Evolutionary conservation across 352 stramenopile species (phyloP).

Genomic region (Saprolegnia diclina): DNA sequence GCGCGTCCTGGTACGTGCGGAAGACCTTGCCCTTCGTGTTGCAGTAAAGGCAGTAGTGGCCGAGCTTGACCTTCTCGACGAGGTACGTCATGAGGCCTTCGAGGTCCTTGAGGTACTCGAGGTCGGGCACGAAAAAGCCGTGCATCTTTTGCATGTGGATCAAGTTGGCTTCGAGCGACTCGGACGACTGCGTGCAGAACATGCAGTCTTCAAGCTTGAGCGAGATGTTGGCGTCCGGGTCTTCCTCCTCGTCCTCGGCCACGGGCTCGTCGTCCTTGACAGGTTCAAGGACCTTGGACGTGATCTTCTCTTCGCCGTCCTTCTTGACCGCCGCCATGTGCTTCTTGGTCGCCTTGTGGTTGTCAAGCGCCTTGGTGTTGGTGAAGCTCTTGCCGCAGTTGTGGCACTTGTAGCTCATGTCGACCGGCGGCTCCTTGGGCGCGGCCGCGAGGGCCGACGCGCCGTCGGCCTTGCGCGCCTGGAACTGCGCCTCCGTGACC

Average conservation of each 20-base stretch:
- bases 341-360: slow-evolving; percentile 83
- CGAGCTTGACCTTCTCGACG: slow-evolving; percentile 94
- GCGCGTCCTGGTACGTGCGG: slow-evolving; percentile 77
- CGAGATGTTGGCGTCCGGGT: slow-evolving; percentile 68
- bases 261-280: slow-evolving; percentile 33
- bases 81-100: slow-evolving; percentile 90
- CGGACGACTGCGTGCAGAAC: slow-evolving; percentile 61
- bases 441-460: slow-evolving; percentile 31
- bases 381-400: slow-evolving; percentile 83
- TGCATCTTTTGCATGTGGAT: slow-evolving; percentile 91
- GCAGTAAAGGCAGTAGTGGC: slow-evolving; percentile 94
- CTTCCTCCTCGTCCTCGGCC: slow-evolving; percentile 36
- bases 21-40: slow-evolving; percentile 89
- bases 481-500: slow-evolving; percentile 85
- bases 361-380: slow-evolving; percentile 72
- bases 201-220: slow-evolving; percentile 80
- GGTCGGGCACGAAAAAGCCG: slow-evolving; percentile 94
- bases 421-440: slow-evolving; percentile 27
- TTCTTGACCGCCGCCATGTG: slow-evolving; percentile 78
- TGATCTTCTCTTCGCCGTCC: slow-evolving; percentile 54
- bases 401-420: slow-evolving; percentile 57
- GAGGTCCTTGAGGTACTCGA: slow-evolving; percentile 87
- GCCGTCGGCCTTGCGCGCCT: slow-evolving; percentile 61
- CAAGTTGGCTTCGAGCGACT: slow-evolving; percentile 65
- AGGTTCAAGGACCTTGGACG: slow-evolving; percentile 54